phyloP scores from a whole-genome alignment of 1,139 yeast genomes.

The Geotrichum fermentans region DNA sequence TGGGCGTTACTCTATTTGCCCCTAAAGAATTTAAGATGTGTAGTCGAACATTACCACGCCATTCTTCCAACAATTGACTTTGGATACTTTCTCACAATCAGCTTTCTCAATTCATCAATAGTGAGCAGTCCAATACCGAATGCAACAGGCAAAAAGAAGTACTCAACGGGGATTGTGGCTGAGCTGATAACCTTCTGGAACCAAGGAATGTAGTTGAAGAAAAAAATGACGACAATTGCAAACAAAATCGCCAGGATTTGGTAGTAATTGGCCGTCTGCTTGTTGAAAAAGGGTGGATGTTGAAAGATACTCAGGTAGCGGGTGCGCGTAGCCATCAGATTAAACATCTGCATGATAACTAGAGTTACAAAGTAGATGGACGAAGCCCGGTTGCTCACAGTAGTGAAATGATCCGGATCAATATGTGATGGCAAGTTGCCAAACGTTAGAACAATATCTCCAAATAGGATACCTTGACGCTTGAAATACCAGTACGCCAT shows the following conservation, averaged over 20 bases:
- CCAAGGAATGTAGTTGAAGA: constrained; percentile 36
- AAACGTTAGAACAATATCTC: constrained; percentile 38
- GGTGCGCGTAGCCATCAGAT: constrained; percentile 44
- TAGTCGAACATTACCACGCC: constrained; percentile 13
- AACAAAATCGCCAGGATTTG: constrained; percentile 40
- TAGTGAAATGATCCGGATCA: constrained; percentile 24
- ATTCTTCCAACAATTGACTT: constrained; percentile 1
- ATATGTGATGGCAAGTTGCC: constrained; percentile 34
- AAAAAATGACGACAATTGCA: constrained; percentile 35
- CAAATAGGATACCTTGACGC: constrained; percentile 38
- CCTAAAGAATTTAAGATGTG: no score
- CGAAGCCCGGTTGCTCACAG: constrained; percentile 38
- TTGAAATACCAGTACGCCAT: constrained; percentile 42
- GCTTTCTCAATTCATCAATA: constrained; percentile 45
- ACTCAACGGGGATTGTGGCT: constrained; percentile 42
- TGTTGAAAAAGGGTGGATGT: constrained; percentile 36
- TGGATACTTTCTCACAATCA: constrained; percentile 30
- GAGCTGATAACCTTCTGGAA: constrained; percentile 41
- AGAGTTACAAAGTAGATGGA: constrained; percentile 47
- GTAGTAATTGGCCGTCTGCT: constrained; percentile 29
- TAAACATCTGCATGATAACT: constrained; percentile 48
- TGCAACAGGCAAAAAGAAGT: constrained; percentile 45
- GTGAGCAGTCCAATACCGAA: constrained; percentile 41
- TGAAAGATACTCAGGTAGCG: constrained; percentile 44
- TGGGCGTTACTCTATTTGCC: no score